Base-by-base conservation (phyloP, 352 stramenopile species). In the Phytophthora pistaciae region DNA sequence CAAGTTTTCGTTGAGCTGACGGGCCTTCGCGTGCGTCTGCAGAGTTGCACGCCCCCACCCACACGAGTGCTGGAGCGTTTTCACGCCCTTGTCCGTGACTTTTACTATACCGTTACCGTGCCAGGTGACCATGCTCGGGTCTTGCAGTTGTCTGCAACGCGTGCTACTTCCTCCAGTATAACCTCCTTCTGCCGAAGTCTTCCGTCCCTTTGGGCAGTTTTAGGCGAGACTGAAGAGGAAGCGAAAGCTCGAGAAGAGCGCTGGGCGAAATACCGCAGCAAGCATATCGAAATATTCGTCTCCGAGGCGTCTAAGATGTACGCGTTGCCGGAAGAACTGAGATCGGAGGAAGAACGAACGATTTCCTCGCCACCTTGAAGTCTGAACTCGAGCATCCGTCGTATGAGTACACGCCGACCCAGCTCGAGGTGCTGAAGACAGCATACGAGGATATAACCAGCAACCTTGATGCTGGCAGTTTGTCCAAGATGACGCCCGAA, bases 61-160 rank as follows among this genome's bases (percentile, higher is more conserved):
- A n/a, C 54, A 18, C 25, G 8, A 1, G 8, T 61, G 56, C 25
- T 52, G 14, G 56, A 40, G n/a, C 33, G 21, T 23, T 61, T 61
- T 23, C 36, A 61, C 20, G 16, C 10, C 4, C 55, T 42, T 36
- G 3, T 61, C 56, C 40, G 20, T n/a, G 36, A 61, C 2, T 52
- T 61, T 52, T 14, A 38, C 7, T n/a, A 38, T 7, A 52, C 36
- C 3, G n/a, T 61, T 10, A 52, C 13, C 3, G 46, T 50, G 9
- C 29, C 56, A 8, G 11, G 33, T 18, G 56, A 61, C 18, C 56
- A 61, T 53, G 56, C 56, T 38, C 21, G 56, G 31, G 23, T 61
- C 20, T 6, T 61, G 36, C 56, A 40, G 7, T 21, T 61, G 11
- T 52, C 56, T 16, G 40, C 36, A 21, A 52, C 56, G 10, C 5